Evolutionary conservation across 495 filamentous ascomycete genomes (phyloP), one percentile per base, ranked within the genome.

Genomic region (Xeromyces bisporus): DNA sequence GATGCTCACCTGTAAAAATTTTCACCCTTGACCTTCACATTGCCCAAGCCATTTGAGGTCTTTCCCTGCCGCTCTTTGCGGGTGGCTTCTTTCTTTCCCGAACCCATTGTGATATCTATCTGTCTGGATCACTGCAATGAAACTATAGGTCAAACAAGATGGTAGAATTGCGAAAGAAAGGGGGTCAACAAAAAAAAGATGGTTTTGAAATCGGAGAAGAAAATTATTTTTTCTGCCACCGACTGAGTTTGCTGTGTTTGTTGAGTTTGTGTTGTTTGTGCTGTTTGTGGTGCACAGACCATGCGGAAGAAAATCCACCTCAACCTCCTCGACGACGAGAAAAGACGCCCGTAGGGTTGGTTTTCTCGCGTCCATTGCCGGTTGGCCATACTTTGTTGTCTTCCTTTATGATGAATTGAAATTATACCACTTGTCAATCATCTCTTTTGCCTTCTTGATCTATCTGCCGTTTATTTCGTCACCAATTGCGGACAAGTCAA

Each of bases 11-110:
- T 67, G 55, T 91, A 92, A 57, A 92, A 92, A 54, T 92, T 92
- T 67, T 94, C 91, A 52, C 91, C 89, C 56, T 97, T 97, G 37
- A 70, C 63, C 49, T 75, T 81, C 32, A 94, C 83, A 60, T 96
- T 92, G 36, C 51, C 65, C 80, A 87, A 86, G 43, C 83, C 85
- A 68, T 83, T 76, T 36, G 66, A 67, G 29, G 61, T 60, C 64
- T 85, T 84, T 31, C 84, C 83, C 65, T 92, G 70, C 41, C 82
- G 64, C 66, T 65, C 66, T 56, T 77, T 76, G 51, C 89, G 76
- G 48, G 60, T 62, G 39, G 69, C 73, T 55, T 97, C 89, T 61
- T 94, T 96, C 70, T 96, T 97, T 42, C 74, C 77, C 29, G 80
- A 85, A 60, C 91, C 91, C 89, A 97, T 96, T 33, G 35, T 70